These are phyloP conservation scores for Fusarium dlaminii DNA, from an alignment of 2,329 filamentous ascomycete species.

Conservation along the genomic window DNA sequence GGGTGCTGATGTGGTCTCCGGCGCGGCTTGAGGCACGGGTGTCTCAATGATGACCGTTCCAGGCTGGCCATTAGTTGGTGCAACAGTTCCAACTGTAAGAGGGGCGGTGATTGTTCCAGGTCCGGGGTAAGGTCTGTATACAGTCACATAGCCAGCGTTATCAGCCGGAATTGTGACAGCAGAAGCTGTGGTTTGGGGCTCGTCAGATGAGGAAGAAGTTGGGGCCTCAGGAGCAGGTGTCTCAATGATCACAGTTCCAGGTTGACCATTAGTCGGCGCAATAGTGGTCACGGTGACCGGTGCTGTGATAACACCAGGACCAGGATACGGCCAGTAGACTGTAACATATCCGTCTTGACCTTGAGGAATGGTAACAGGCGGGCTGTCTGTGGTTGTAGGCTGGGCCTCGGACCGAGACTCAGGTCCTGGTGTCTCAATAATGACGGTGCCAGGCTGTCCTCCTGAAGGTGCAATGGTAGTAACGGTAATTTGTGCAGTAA, in stretches of 20 bases:
- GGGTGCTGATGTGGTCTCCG: not conserved
- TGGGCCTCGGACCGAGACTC: not conserved
- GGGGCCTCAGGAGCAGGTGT: constrained; percentile 5
- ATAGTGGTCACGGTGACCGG: constrained; percentile 24
- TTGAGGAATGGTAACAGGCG: constrained; percentile 24
- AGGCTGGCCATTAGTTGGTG: constrained; percentile 5
- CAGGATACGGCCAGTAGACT: constrained; percentile 21
- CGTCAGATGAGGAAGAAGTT: not conserved
- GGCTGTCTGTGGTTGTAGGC: not conserved
- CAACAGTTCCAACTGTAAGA: constrained; percentile 18
- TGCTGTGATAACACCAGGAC: constrained; percentile 18
- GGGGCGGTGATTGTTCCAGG: constrained; percentile 23
- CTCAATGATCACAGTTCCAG: constrained; percentile 29
- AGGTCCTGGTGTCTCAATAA: constrained; percentile 27
- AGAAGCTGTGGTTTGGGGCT: not conserved
- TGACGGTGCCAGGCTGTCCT: constrained; percentile 30
- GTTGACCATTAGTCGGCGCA: constrained; percentile 16
- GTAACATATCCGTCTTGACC: constrained; percentile 26
- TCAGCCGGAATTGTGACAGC: constrained; percentile 16
- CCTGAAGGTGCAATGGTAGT: constrained; percentile 30
- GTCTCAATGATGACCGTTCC: constrained; percentile 33
- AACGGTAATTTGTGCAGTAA: constrained; percentile 29
- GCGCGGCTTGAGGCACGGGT: constrained; percentile 2
- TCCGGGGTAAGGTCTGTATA: constrained; percentile 26
- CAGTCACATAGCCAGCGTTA: constrained; percentile 13